Evolutionary conservation across 208 protist genomes (phyloP), one percentile per base, ranked within the genome.

Genomic region (Leishmania braziliensis): DNA sequence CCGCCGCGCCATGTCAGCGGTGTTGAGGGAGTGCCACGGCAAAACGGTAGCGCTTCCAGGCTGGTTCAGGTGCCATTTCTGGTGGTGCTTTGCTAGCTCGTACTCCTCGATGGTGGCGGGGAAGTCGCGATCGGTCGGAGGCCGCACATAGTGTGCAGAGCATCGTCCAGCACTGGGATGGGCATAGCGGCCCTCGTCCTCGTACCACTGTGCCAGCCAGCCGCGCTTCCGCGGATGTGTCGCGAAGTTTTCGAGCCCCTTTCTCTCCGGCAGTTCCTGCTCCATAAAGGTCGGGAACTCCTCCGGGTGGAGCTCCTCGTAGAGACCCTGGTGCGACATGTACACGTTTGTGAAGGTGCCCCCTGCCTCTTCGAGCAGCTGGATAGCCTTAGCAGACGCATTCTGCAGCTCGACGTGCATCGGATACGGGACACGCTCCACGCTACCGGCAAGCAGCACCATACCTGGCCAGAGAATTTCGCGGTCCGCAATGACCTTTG

Each of bases 11-110:
- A 95, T 82, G 83, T 97, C 94, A 0, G 91, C 81, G 18, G 94
- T 97, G 84, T 94, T 89, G 76, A 90, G 87, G 1, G 87, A 87
- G 77, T 96, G 92, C 95, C 95, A 98, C 36, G 95, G 95, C 36
- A 98, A 81, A 69, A 97, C 77, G n/a, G 93, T 97, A 23, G 91
- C 93, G 6, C 93, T 96, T 48, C 93, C 93, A 12, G 95, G 89
- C 78, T 98, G 95, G 68, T 95, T 93, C 56, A 98, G 87, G 81
- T 98, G 95, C 95, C 95, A 98, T 84, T 97, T 97, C 85, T 98
- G 95, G 77, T 98, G 95, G 80, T 98, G 95, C 84, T 96, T 96
- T n/a, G 95, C 93, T 56, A 95, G 81, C 77, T 98, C 93, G 77
- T 95, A 95, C 84, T 98, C 95, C 71, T 97, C 92, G 1, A 95